Base-by-base conservation (phyloP, 495 filamentous ascomycete species). In the Annulohypoxylon moriforme region DNA sequence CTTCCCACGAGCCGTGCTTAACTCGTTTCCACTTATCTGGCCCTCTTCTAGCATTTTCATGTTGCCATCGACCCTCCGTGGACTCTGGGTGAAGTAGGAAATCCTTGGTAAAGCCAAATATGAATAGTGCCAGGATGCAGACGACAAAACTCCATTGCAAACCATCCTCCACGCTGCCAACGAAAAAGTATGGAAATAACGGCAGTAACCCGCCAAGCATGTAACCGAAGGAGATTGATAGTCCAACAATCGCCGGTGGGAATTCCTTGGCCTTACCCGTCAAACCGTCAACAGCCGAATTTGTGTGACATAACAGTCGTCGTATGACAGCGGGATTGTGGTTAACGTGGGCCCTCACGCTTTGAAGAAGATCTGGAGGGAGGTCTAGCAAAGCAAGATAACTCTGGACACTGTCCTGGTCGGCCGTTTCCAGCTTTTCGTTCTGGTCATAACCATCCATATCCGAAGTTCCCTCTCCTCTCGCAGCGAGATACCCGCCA, bases 161-260 rank as follows among this genome's bases (percentile, higher is more conserved):
- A 20, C 89, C 92, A 14, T 83, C 52, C 56, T 84, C 82, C 1
- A 92, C 89, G n/a, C 86, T 78, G 2, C 79, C 33, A 34, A 93
- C 89, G 66, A 91, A 91, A 73, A 94, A 90, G 76, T 94, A 94
- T 3, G 92, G 92, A n/a, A 93, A 74, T 7, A 94, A 78, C 10
- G 91, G 91, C 0, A 94, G 79, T 24, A 92, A 85, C 1, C 92
- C 92, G 25, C 91, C 92, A 56, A 94, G 77, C 67, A 93, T 87
- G 77, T 94, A 94, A 7, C 89, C 91, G 6, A 90, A 67, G 0
- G 91, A 88, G 55, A 94, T 90, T 1, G 83, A 85, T 1, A 85
- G 58, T 4, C 85, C 85, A 0, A 79, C 77, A 0, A 81, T 31
- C 0, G 80, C 25, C 2, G 84, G 78, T 1, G 77, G 73, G 1